These are phyloP conservation scores for Ceratopteris richardii DNA, from an alignment of 75 land plant species.

Conservation along the genomic window DNA sequence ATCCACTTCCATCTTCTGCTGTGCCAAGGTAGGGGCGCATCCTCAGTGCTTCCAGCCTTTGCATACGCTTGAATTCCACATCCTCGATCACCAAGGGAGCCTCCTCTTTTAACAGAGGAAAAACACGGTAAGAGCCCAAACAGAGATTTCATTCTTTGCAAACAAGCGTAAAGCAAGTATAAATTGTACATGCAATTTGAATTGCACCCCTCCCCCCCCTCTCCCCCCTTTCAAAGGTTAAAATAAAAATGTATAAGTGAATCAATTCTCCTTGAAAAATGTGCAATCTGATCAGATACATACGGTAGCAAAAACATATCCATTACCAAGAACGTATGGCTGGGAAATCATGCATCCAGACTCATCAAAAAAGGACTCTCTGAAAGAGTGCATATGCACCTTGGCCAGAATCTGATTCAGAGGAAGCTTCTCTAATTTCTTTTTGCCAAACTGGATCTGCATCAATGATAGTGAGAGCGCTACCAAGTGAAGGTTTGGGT, in stretches of 20 bases:
- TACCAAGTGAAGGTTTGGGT: constrained; percentile 7
- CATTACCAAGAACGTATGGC: no score
- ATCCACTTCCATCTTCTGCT: constrained; percentile 94
- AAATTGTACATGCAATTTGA: no score
- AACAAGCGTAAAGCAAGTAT: no score
- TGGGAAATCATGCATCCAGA: no score
- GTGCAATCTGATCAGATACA: no score
- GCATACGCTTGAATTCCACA: constrained; percentile 82
- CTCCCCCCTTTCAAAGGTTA: no score
- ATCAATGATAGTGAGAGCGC: constrained; percentile 51
- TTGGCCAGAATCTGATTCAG: constrained; percentile 37
- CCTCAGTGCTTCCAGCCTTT: constrained; percentile 56
- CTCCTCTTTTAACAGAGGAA: constrained; percentile 29
- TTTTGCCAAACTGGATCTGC: constrained; percentile 88
- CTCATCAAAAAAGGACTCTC: no score
- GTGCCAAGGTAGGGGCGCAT: constrained; percentile 51
- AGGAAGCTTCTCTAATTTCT: constrained; percentile 32
- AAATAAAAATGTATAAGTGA: no score
- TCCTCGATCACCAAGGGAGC: constrained; percentile 73
- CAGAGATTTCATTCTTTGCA: no score
- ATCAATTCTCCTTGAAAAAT: no score
- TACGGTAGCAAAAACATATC: no score
- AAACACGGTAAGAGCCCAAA: not conserved
- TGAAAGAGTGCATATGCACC: constrained; percentile 10
- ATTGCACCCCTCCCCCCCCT: no score